A percentile compares a stretch with the other conserved stretches of the same genome.
Evolutionary conservation across 2,329 filamentous ascomycete species (phyloP).

Genomic region (Clarireedia monteithiana): DNA sequence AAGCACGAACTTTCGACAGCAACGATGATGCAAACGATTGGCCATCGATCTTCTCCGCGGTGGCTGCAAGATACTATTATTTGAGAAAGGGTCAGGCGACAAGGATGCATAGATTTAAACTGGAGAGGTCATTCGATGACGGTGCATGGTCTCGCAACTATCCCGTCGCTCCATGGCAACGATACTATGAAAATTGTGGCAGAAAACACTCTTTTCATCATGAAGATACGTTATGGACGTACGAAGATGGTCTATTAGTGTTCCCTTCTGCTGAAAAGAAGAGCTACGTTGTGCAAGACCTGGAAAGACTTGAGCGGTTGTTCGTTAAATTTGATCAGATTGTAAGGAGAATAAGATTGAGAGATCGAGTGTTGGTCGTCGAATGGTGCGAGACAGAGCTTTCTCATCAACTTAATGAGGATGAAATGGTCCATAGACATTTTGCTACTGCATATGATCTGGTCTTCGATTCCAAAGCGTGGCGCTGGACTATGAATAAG

Average conservation of each 20-base stretch:
- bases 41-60: slow-evolving; percentile 38
- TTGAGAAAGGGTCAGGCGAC: slow-evolving; percentile 41
- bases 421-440: slow-evolving; percentile 46
- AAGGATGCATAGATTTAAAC: slow-evolving; percentile 37
- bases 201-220: slow-evolving; percentile 38
- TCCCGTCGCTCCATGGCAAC: slow-evolving; percentile 38
- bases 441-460: slow-evolving; percentile 54
- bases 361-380: slow-evolving; percentile 48
- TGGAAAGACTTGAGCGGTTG: slow-evolving; percentile 39
- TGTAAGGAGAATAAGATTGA: slow-evolving; percentile 46
- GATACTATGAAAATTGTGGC: slow-evolving; percentile 31
- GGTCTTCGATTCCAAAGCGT: slow-evolving; percentile 7
- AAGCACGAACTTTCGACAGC: slow-evolving; percentile 34
- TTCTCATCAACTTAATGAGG: slow-evolving; percentile 44
- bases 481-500: slow-evolving; percentile 38
- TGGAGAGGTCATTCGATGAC: slow-evolving; percentile 31
- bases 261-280: slow-evolving; percentile 34
- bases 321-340: slow-evolving; percentile 45
- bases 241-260: slow-evolving; percentile 44
- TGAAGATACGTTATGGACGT: slow-evolving; percentile 46
- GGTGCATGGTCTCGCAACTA: slow-evolving; percentile 24
- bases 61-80: slow-evolving; percentile 48
- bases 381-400: slow-evolving; percentile 52
- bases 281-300: slow-evolving; percentile 41
- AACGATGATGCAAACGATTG: slow-evolving; percentile 27